These are phyloP conservation scores for Phytopythium helicoides DNA, from an alignment of 352 stramenopile genomes.

Conservation along the genomic window DNA sequence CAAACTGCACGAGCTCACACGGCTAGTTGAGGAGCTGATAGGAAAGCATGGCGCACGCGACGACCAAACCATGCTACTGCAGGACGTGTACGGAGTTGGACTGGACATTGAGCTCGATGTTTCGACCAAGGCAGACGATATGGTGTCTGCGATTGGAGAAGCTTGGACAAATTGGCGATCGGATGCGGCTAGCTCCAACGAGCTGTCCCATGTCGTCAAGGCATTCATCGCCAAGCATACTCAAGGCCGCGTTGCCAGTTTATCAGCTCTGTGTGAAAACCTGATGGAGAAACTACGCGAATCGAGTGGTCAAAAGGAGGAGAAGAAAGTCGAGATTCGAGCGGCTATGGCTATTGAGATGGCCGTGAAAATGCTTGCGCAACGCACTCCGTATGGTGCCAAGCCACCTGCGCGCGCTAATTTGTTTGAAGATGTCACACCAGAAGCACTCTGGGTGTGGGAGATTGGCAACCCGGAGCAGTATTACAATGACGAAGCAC, in stretches of 20 bases:
- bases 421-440: constrained; percentile 76
- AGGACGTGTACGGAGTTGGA: constrained; percentile 71
- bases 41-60: constrained; percentile 24
- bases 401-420: constrained; percentile 59
- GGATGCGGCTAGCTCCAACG: constrained; percentile 12
- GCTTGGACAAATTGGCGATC: constrained; percentile 24
- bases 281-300: constrained; percentile 25
- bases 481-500: constrained; percentile 62
- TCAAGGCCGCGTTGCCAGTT: constrained; percentile 32
- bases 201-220: constrained; percentile 46
- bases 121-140: constrained; percentile 13
- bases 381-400: constrained; percentile 68
- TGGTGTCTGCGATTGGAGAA: constrained; percentile 11
- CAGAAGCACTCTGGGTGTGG: constrained; percentile 80
- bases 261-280: constrained; percentile 36
- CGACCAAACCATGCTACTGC: constrained; percentile 27
- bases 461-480: constrained; percentile 76
- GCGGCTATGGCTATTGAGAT: constrained; percentile 59
- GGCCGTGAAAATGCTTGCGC: constrained; percentile 87
- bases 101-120: constrained; percentile 51
- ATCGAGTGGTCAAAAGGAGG: constrained; percentile 2
- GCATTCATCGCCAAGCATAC: constrained; percentile 49
- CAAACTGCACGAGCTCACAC: constrained; percentile 74
- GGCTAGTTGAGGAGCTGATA: too few relatives aligned
- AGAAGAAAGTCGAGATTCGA: constrained; percentile 12